Percentiles rank a stretch among this genome's conserved stretches.
phyloP scores from a whole-genome alignment of 129 eudicot genomes.

The Silybum marianum region DNA sequence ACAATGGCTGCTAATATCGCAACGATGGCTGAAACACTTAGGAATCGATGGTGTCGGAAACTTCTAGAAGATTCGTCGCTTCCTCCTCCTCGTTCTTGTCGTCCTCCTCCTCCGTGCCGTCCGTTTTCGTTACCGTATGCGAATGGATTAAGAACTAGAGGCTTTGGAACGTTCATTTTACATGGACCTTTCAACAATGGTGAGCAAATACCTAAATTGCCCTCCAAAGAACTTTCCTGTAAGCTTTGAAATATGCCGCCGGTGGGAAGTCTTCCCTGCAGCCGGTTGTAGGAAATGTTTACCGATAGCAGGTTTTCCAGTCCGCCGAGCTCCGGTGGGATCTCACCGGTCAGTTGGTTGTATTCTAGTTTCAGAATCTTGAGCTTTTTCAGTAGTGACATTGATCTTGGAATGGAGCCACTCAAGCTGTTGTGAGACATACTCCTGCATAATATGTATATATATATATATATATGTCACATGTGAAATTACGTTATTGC shows the following conservation, averaged over 20 bases:
- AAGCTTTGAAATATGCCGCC: slow-evolving; percentile 74
- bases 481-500: slow-evolving; percentile 11
- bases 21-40: slow-evolving; percentile 76
- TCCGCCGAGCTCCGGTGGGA: slow-evolving; percentile 76
- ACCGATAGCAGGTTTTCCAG: slow-evolving; percentile 77
- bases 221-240: slow-evolving; percentile 67
- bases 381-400: slow-evolving; percentile 72
- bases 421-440: slow-evolving; percentile 80
- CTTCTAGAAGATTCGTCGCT: slow-evolving; percentile 14
- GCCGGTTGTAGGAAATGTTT: slow-evolving; percentile 81
- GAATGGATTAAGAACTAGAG: slow-evolving; percentile 79
- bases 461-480: not conserved
- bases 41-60: slow-evolving; percentile 52
- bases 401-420: slow-evolving; percentile 73
- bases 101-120: not conserved
- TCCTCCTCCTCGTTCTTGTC: not conserved
- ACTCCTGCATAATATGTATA: slow-evolving; percentile 55
- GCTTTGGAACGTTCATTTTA: slow-evolving; percentile 77
- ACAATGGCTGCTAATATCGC: slow-evolving; percentile 78
- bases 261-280: slow-evolving; percentile 76
- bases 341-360: slow-evolving; percentile 84
- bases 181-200: slow-evolving; percentile 89
- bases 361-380: slow-evolving; percentile 84
- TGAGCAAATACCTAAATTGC: slow-evolving; percentile 87
- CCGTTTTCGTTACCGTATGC: slow-evolving; percentile 56